Base-by-base conservation (phyloP, 148 eudicot species). In the Silene conica region DNA sequence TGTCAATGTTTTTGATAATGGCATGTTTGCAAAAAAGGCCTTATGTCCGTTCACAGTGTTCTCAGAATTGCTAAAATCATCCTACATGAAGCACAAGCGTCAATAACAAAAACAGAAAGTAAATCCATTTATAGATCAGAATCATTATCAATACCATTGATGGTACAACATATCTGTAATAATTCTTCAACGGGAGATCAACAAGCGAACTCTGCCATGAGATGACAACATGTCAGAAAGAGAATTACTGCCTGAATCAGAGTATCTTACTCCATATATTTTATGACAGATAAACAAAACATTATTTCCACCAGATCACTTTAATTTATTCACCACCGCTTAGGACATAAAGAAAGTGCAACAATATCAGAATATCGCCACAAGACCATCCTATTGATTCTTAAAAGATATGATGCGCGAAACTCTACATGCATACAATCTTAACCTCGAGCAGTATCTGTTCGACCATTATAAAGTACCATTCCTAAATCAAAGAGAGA, bases 1-100 rank as follows among this genome's bases (percentile, higher is more conserved):
- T 74, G 98, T 94, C 68, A 94, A 88, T 16, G 98, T 94, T 78
- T 94, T 92, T 13, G 98, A 88, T 34, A 89, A 85, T 50, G 98
- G 98, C 98, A 94, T 94, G 77, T 94, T 94, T 60, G 98, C 97
- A 77, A 94, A 94, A 82, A 94, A 89, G 67, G 98, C 98, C 85
- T 92, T 94, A 22, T 97, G 98, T 66, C 98, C 98, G 82, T 86
- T 74, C 46, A 94, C 89, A 19, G 89, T 81, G 61, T 79, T 77
- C 83, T 94, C 98, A 72, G 78, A 85, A 59, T 83, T 81, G 83
- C 98, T 90, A 74, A 94, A 94, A 80, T 94, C 98, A 83, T 94
- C 98, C 98, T 94, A 90, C 83, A 83, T 65, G 63, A 60, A 72
- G 73, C 52, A 63, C 70, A 20, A 71, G 54, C 45, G 41, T 50